Evolutionary conservation across 495 filamentous ascomycete genomes (phyloP).

Genomic region (Aspergillus kassunensis): DNA sequence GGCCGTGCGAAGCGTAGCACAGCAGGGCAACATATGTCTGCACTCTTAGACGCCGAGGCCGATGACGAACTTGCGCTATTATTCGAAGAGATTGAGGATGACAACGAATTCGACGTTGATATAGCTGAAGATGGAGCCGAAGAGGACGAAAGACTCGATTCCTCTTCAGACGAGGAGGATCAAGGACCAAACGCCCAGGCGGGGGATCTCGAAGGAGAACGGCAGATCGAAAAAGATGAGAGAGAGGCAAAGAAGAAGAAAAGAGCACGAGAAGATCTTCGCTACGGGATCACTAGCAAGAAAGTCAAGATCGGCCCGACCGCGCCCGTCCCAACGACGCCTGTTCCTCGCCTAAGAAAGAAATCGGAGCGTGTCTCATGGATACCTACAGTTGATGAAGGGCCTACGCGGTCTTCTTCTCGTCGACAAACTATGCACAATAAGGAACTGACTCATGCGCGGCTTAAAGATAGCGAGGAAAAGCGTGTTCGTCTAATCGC

Average conservation of each 20-base stretch:
- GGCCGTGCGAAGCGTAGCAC: slow-evolving; percentile 78
- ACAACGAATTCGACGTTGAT: slow-evolving; percentile 70
- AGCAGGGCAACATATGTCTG: slow-evolving; percentile 79
- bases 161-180: slow-evolving; percentile 75
- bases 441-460: slow-evolving; percentile 74
- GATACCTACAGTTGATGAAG: slow-evolving; percentile 75
- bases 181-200: slow-evolving; percentile 61
- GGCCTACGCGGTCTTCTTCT: slow-evolving; percentile 75
- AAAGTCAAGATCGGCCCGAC: slow-evolving; percentile 64
- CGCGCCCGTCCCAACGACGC: slow-evolving; percentile 38
- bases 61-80: slow-evolving; percentile 76
- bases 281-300: slow-evolving; percentile 49
- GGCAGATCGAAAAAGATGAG: slow-evolving; percentile 63
- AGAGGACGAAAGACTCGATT: slow-evolving; percentile 77
- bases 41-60: slow-evolving; percentile 71
- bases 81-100: slow-evolving; percentile 82
- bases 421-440: slow-evolving; percentile 80
- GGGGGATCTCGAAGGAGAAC: slow-evolving; percentile 57
- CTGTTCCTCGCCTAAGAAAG: slow-evolving; percentile 72
- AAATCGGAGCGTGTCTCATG: slow-evolving; percentile 89
- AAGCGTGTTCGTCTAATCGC: slow-evolving; percentile 72
- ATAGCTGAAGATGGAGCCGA: slow-evolving; percentile 59
- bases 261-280: slow-evolving; percentile 58
- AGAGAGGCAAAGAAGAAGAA: slow-evolving; percentile 63
- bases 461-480: slow-evolving; percentile 79